Evolutionary conservation across 805 yeast genomes (phyloP), one percentile per base, ranked within the genome.

Genomic region (Saturnispora hagleri): DNA sequence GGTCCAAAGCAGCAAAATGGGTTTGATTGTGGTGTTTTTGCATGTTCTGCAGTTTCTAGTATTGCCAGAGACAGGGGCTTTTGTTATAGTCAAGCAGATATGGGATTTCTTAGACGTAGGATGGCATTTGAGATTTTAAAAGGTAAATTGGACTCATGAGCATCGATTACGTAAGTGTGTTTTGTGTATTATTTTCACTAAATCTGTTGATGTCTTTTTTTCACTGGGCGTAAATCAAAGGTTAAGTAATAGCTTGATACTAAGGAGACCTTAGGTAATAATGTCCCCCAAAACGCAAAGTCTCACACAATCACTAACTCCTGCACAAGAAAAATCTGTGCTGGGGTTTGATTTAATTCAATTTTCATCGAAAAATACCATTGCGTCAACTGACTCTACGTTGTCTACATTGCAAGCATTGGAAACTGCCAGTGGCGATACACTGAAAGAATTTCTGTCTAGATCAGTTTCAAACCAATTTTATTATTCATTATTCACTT

Each of bases 1-100:
- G 54, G 90, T 43, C 98, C 99, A 1, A 87, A 84, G 58, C 99
- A 93, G 64, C 71, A 74, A 27, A 93, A 93, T 62, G 97, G 97
- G 0, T 87, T 65, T 58, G 99, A 93, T 66, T 93, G 99, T 71
- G 99, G 99, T 7, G 95, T 91, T 2, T 93, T 90, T 62, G 78
- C 95, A 2, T 85, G 97, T 65, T 79, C 89, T 51, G 84, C 82
- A 46, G 87, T 86, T 1, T 76, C 80, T 46, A 82, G 75, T 45
- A 59, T 88, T 42, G 69, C 90, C 0, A 69, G 78, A 35, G 76
- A 73, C 5, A 64, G 65, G 26, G 73, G 73, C 0, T 67, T 87
- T 40, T 61, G 66, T 3, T 91, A 81, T 59, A 63, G 78, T 7
- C 90, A 85, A 58, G 67, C 70, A 7, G 95, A 89, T 61, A 89